Evolutionary conservation across 23 red algal species (phyloP).

Genomic region (Cyanidioschyzon merolae): DNA sequence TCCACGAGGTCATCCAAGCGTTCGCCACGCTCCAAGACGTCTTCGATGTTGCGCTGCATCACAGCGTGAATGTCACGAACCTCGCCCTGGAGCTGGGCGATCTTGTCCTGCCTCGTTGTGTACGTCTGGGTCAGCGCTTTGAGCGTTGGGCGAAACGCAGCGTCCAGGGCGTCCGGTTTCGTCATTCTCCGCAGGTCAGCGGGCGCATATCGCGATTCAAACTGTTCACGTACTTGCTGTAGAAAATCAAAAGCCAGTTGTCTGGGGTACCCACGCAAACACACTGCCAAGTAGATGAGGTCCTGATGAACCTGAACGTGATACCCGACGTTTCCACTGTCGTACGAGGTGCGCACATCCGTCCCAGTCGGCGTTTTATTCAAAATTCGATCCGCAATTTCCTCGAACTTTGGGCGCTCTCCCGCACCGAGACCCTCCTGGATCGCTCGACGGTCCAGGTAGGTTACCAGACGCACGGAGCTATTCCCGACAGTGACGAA

Average conservation of each 20-base stretch:
- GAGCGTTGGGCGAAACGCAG: not conserved
- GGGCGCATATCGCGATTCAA: not conserved
- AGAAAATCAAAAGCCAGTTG: constrained; percentile 19
- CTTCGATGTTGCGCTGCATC: constrained; percentile 29
- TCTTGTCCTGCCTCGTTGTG: constrained; percentile 18
- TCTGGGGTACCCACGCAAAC: constrained; percentile 9
- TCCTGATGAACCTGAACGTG: constrained; percentile 16
- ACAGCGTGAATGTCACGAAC: constrained; percentile 17
- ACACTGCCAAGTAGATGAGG: constrained; percentile 21
- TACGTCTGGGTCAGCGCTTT: constrained; percentile 20
- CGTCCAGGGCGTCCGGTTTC: constrained; percentile 2
- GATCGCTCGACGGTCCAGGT: not conserved
- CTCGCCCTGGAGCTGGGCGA: constrained; percentile 17
- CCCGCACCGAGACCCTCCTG: not conserved
- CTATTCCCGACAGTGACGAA: not conserved
- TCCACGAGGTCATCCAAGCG: constrained; percentile 24
- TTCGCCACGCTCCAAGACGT: constrained; percentile 21
- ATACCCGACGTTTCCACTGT: constrained; percentile 18
- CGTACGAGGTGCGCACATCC: constrained; percentile 21
- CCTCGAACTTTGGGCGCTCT: not conserved
- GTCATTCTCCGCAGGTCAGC: constrained; percentile 6
- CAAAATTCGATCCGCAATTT: constrained; percentile 14
- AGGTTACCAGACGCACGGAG: constrained; percentile 14
- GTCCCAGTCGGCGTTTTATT: constrained; percentile 20
- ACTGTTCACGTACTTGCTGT: not conserved